These are phyloP conservation scores for Dispira simplex DNA, from an alignment of 192 early-diverging fungal genomes.

Conservation along the genomic window DNA sequence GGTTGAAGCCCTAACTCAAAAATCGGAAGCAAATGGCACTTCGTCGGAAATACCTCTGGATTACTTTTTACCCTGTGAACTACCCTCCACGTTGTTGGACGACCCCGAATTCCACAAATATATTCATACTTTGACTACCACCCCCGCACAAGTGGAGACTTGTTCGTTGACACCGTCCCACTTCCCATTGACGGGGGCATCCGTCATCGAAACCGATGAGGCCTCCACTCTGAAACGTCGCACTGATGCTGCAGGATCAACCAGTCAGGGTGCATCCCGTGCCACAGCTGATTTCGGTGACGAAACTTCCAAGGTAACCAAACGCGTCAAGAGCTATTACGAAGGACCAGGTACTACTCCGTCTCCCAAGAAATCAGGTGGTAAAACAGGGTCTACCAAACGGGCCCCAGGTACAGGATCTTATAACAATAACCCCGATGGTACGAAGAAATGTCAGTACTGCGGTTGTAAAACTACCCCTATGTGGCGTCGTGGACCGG, in stretches of 20 bases:
- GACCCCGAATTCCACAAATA: conserved; percentile 8
- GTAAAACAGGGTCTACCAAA: conserved; percentile 4
- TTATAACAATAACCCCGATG: conserved; percentile 12
- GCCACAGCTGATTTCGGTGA: conserved; percentile 1
- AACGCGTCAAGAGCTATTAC: conserved; percentile 10
- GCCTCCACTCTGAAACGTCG: neutral
- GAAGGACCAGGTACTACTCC: neutral
- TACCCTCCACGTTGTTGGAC: conserved; percentile 2
- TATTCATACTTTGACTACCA: neutral
- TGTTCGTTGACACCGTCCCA: neutral
- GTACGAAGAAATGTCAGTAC: conserved; percentile 40
- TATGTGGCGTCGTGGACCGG: conserved; percentile 64
- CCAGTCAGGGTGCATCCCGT: neutral
- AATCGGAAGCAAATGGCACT: neutral
- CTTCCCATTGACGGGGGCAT: neutral
- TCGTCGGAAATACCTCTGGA: conserved; percentile 1
- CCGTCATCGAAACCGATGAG: neutral
- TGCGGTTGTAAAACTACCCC: conserved; percentile 51
- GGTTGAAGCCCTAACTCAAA: neutral
- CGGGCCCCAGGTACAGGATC: neutral
- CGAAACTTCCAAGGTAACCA: neutral
- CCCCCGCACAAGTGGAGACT: neutral
- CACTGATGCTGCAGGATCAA: neutral
- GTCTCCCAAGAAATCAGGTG: conserved; percentile 1
- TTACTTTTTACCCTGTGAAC: conserved; percentile 11